Evolutionary conservation across 148 eudicot genomes (phyloP).

Genomic region (Persicaria maculosa): DNA sequence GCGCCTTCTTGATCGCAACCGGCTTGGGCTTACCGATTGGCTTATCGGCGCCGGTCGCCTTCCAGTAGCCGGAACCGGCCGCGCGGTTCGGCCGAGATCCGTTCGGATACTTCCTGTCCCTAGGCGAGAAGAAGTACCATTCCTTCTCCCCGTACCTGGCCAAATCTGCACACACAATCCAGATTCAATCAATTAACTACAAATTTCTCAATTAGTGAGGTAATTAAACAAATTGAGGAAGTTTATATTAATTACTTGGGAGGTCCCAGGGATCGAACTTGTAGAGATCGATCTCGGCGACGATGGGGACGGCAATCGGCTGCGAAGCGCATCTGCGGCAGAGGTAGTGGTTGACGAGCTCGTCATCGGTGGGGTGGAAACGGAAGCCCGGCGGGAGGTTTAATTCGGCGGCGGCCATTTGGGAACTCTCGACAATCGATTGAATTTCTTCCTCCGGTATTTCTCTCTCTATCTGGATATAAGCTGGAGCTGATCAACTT

Average conservation of each 20-base stretch:
- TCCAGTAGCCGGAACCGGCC: slow-evolving; percentile 30
- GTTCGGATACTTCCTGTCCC: slow-evolving; percentile 34
- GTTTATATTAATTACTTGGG: slow-evolving; percentile 7
- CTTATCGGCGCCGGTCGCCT: slow-evolving; percentile 32
- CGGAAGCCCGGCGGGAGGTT: slow-evolving; percentile 15
- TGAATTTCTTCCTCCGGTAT: not conserved
- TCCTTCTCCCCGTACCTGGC: slow-evolving; percentile 29
- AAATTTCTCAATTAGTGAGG: not conserved
- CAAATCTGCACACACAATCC: slow-evolving; percentile 5
- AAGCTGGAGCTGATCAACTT: not conserved
- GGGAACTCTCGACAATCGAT: not conserved
- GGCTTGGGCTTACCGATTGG: slow-evolving; percentile 20
- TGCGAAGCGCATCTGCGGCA: slow-evolving; percentile 17
- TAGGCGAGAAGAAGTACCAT: slow-evolving; percentile 34
- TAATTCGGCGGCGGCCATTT: not conserved
- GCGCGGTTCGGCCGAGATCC: slow-evolving; percentile 28
- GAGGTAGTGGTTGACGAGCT: slow-evolving; percentile 16
- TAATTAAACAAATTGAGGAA: not conserved
- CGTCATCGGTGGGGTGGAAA: slow-evolving; percentile 19
- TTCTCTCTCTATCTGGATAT: not conserved
- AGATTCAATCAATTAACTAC: not conserved
- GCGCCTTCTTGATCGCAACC: slow-evolving; percentile 25
- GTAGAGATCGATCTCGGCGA: slow-evolving; percentile 19
- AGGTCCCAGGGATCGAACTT: slow-evolving; percentile 17
- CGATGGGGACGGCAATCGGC: slow-evolving; percentile 14